Conservation (phyloP, 495 filamentous ascomycete genomes). For the Lichina pygmaea region DNA sequence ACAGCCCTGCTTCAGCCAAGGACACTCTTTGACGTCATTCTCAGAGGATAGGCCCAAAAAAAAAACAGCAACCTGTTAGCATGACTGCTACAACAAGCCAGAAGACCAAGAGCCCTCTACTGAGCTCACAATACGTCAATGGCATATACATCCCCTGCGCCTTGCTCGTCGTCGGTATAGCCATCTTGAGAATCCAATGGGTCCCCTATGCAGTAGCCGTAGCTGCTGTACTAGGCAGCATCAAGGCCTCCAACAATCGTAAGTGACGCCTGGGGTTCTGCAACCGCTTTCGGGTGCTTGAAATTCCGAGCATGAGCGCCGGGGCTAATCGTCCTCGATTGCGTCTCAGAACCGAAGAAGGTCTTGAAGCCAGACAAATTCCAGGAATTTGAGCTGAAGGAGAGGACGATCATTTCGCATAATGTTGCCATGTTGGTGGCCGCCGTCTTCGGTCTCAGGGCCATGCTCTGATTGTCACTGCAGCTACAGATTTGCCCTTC, state of each 20-base stretch:
- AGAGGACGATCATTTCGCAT: constrained; percentile 82
- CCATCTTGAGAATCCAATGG: constrained; percentile 57
- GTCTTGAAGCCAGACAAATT: constrained; percentile 67
- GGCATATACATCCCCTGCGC: constrained; percentile 69
- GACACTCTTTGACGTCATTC: too few species aligned
- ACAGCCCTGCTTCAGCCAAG: too few species aligned
- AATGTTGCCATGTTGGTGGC: constrained; percentile 67
- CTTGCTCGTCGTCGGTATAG: constrained; percentile 46
- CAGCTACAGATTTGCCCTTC: constrained; percentile 75
- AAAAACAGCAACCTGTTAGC: too few species aligned
- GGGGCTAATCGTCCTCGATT: too few species aligned
- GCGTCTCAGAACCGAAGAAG: constrained; percentile 33
- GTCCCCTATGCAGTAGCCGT: constrained; percentile 39
- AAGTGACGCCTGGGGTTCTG: constrained; percentile 8
- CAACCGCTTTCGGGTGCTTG: too few species aligned
- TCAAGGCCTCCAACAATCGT: constrained; percentile 36
- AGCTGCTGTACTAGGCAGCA: constrained; percentile 29
- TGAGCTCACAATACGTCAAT: constrained; percentile 30
- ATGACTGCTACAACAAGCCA: constrained; percentile 3
- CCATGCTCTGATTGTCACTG: not conserved
- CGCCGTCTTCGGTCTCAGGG: not conserved
- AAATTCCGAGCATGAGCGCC: too few species aligned
- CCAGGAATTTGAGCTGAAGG: constrained; percentile 69
- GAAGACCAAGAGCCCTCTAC: constrained; percentile 6
- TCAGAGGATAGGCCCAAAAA: too few species aligned